These are phyloP conservation scores for Neofusicoccum kwambonambiense DNA, from an alignment of 2,329 filamentous ascomycete genomes.

Conservation along the genomic window DNA sequence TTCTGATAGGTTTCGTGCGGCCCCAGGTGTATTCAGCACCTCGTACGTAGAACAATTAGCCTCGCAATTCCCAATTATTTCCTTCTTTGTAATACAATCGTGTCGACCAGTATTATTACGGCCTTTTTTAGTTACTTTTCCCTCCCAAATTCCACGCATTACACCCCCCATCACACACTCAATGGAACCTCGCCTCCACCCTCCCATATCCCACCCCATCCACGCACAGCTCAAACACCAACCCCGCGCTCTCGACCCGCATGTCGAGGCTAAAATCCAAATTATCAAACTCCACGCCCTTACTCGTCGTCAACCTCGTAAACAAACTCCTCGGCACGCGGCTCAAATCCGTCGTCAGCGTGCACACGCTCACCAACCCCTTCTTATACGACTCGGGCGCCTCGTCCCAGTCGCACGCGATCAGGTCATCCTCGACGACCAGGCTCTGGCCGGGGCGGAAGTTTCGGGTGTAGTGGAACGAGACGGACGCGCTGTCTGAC, in stretches of 20 bases:
- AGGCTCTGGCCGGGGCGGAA: constrained; percentile 77
- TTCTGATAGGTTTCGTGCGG: no score
- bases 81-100: no score
- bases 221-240: constrained; percentile 76
- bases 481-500: constrained; percentile 70
- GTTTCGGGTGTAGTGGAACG: constrained; percentile 83
- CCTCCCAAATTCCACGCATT: no score
- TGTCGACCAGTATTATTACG: no score
- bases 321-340: constrained; percentile 73
- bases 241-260: constrained; percentile 73
- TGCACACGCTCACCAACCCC: constrained; percentile 69
- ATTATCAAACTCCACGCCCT: constrained; percentile 78
- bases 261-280: constrained; percentile 81
- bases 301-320: constrained; percentile 72
- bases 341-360: constrained; percentile 74
- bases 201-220: constrained; percentile 74
- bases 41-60: no score
- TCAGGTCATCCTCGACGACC: constrained; percentile 75
- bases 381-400: constrained; percentile 55
- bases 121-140: no score
- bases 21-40: no score
- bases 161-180: constrained; percentile 19
- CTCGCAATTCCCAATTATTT: no score
- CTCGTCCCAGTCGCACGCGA: constrained; percentile 69
- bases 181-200: constrained; percentile 77